Percentiles rank a stretch among this genome's conserved stretches.
These are phyloP conservation scores for Leavenworthia alabamica DNA, from an alignment of 345 rosid genomes.

Conservation along the genomic window DNA sequence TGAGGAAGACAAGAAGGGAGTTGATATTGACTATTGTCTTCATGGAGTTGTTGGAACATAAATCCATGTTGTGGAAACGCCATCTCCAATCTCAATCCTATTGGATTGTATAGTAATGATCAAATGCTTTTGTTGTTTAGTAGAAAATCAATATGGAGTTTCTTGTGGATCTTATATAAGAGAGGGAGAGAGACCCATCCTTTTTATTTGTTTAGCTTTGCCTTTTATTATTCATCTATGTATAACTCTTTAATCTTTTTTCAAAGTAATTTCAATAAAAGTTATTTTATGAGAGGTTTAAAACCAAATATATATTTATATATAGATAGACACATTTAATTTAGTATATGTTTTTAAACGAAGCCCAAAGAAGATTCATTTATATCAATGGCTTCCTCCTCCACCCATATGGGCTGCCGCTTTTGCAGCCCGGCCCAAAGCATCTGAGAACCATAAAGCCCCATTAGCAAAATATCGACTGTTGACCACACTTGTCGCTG, in stretches of 20 bases:
- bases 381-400: slow-evolving; percentile 34
- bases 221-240: background rate
- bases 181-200: slow-evolving; percentile 26
- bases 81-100: slow-evolving; percentile 35
- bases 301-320: background rate
- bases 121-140: slow-evolving; percentile 8
- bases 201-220: background rate
- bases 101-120: slow-evolving; percentile 1
- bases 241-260: background rate
- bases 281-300: background rate
- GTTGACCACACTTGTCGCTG: slow-evolving; percentile 52
- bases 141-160: no score
- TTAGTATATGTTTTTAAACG: background rate
- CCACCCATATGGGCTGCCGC: slow-evolving; percentile 64
- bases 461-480: slow-evolving; percentile 79
- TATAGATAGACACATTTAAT: background rate
- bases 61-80: slow-evolving; percentile 65
- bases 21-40: slow-evolving; percentile 43
- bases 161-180: slow-evolving; percentile 26
- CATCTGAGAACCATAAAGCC: slow-evolving; percentile 75
- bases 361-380: background rate
- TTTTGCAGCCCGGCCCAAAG: slow-evolving; percentile 54
- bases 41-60: slow-evolving; percentile 53
- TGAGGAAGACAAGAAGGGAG: slow-evolving; percentile 51
- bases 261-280: background rate